A percentile compares a stretch with the other conserved stretches of the same genome.
phyloP scores from a whole-genome alignment of 2,329 filamentous ascomycete species.

The Apiospora pterosperma region DNA sequence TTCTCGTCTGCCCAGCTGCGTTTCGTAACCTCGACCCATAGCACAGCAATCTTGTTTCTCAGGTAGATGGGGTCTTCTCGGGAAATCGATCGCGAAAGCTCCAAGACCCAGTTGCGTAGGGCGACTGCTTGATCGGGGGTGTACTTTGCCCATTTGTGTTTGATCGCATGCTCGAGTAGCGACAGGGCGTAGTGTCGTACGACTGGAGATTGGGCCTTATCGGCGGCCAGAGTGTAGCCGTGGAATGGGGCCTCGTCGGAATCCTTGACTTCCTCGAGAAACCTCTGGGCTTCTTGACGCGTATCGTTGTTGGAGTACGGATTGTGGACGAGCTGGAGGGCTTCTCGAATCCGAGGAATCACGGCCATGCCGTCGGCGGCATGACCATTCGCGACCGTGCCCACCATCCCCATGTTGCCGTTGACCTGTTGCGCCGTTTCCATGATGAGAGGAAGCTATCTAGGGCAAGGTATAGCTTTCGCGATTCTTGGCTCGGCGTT shows the following conservation, averaged over 20 bases:
- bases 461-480: not conserved
- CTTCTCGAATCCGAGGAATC: slow-evolving; percentile 72
- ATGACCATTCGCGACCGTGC: slow-evolving; percentile 32
- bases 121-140: slow-evolving; percentile 62
- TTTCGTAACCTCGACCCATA: slow-evolving; percentile 95
- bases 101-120: slow-evolving; percentile 73
- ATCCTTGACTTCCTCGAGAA: slow-evolving; percentile 82
- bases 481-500: not conserved
- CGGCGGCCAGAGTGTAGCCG: slow-evolving; percentile 78
- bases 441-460: not conserved
- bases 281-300: slow-evolving; percentile 78
- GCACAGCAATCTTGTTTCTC: slow-evolving; percentile 87
- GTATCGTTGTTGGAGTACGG: slow-evolving; percentile 76
- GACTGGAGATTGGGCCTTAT: slow-evolving; percentile 70
- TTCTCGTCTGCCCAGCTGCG: slow-evolving; percentile 75
- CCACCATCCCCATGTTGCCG: slow-evolving; percentile 25
- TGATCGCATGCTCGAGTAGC: slow-evolving; percentile 84
- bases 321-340: slow-evolving; percentile 83
- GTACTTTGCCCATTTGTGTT: slow-evolving; percentile 78
- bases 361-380: slow-evolving; percentile 38
- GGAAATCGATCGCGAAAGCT: slow-evolving; percentile 69
- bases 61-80: slow-evolving; percentile 76
- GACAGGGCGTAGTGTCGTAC: slow-evolving; percentile 94
- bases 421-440: not conserved
- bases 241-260: slow-evolving; percentile 76